A percentile compares a stretch with the other conserved stretches of the same genome.
phyloP scores from a whole-genome alignment of 805 yeast species.

The Clavispora asparagi region DNA sequence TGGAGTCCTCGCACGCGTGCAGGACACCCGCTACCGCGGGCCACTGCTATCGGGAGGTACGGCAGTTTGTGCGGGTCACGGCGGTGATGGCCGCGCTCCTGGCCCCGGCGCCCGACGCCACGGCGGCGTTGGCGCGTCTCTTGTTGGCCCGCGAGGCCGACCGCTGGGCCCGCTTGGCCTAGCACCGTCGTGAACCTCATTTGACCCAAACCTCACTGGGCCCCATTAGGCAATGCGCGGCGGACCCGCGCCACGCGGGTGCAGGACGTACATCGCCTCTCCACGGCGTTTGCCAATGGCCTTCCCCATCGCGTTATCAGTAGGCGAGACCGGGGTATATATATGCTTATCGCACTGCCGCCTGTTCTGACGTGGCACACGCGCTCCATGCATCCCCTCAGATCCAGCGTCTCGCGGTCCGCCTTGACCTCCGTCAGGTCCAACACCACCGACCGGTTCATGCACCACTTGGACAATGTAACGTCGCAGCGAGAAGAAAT shows the following conservation, averaged over 20 bases:
- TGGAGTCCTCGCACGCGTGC: background rate
- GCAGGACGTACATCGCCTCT: too few relatives aligned
- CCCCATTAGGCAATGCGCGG: background rate
- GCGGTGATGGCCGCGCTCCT: background rate
- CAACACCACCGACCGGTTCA: background rate
- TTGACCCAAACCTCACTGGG: too few relatives aligned
- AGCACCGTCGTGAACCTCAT: too few relatives aligned
- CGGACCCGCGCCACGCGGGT: too few relatives aligned
- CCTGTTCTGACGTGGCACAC: background rate
- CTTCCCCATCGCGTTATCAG: too few relatives aligned
- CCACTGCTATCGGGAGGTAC: background rate
- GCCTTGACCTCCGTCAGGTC: background rate
- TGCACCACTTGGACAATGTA: constrained; percentile 2
- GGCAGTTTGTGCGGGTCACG: background rate
- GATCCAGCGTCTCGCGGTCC: background rate
- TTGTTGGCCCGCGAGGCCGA: background rate
- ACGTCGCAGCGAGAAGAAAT: constrained; percentile 3
- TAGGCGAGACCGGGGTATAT: background rate
- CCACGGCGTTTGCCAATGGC: too few relatives aligned
- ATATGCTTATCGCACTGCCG: background rate
- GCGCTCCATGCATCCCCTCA: background rate
- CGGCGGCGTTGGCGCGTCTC: background rate
- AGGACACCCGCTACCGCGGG: background rate
- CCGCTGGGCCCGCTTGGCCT: background rate
- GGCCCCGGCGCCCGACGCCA: background rate